Conservation (phyloP, 352 stramenopile species). For the Poterioochromonas sp. region DNA sequence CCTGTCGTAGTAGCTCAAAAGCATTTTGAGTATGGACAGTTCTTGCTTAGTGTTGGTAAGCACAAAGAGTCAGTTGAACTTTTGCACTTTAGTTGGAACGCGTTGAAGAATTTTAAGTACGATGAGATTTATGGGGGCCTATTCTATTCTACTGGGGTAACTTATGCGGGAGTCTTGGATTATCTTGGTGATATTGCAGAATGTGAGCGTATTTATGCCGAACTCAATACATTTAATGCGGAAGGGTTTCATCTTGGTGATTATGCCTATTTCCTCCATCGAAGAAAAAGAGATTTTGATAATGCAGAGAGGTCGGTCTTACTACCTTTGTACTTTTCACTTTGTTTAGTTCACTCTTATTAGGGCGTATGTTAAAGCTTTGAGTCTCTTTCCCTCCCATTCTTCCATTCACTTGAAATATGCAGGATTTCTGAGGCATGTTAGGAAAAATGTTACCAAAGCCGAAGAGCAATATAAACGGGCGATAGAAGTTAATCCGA, state of each 20-base stretch:
- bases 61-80: too few relatives aligned
- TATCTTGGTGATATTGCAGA: not conserved
- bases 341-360: too few relatives aligned
- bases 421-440: slow-evolving; percentile 33
- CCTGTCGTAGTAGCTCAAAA: not conserved
- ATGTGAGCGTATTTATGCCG: not conserved
- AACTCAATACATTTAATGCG: slow-evolving; percentile 1
- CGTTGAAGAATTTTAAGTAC: too few relatives aligned
- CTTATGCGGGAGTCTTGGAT: too few relatives aligned
- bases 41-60: too few relatives aligned
- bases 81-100: too few relatives aligned
- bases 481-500: not conserved
- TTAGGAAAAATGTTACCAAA: not conserved
- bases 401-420: slow-evolving; percentile 36
- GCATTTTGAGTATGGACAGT: not conserved
- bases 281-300: slow-evolving; percentile 5
- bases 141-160: too few relatives aligned
- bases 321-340: not conserved
- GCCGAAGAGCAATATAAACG: slow-evolving; percentile 3
- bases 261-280: slow-evolving; percentile 29
- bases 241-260: slow-evolving; percentile 5
- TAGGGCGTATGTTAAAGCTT: not conserved
- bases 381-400: slow-evolving; percentile 9
- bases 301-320: slow-evolving; percentile 3
- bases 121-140: too few relatives aligned